Base-by-base conservation (phyloP, 768 basidiomycete species). In the Leucosporidium scottii region DNA sequence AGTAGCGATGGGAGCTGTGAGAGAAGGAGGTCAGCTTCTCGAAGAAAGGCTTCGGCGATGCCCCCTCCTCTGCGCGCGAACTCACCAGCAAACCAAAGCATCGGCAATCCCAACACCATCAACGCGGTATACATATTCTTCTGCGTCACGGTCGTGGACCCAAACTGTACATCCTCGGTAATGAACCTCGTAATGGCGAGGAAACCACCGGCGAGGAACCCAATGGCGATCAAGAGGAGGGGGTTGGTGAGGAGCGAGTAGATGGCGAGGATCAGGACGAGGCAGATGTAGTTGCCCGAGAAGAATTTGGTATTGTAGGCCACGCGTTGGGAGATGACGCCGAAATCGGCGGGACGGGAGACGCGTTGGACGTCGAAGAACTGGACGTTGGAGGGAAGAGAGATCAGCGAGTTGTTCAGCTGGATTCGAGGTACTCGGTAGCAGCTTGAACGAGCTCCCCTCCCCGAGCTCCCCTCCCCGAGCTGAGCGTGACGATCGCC, bases 201-300 rank as follows among this genome's bases (percentile, higher is more conserved):
- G 80, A 97, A 97, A 8, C 94, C 94, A 44, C 91, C 90, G 68
- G 93, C 85, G 71, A 98, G 86, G 83, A 98, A 93, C 27, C 81
- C 83, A 70, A 96, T 81, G 8, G 93, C 86, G 75, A 92, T 81
- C 73, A 96, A 83, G 49, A 98, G 86, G 53, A 85, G 79, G n/a
- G 84, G 84, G 78, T 89, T 93, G 64, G 87, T 90, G 73, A 98
- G 78, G 71, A 91, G 72, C 4, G 91, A 89, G 78, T 93, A 94
- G 62, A 93, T 84, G n/a, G 85, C 89, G 66, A 94, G 83, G 57
- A 85, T 77, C 66, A 84, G 84, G 23, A 92, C 81, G 74, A 93
- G 84, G 76, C 91, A 78, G 56, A 87, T 83, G 80, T 98, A 98
- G 79, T 98, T 98, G 62, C 91, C 90, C 84, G 79, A 71, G 69